Evolutionary conservation across 805 yeast species (phyloP).

Genomic region (Candida cerambycidarum): DNA sequence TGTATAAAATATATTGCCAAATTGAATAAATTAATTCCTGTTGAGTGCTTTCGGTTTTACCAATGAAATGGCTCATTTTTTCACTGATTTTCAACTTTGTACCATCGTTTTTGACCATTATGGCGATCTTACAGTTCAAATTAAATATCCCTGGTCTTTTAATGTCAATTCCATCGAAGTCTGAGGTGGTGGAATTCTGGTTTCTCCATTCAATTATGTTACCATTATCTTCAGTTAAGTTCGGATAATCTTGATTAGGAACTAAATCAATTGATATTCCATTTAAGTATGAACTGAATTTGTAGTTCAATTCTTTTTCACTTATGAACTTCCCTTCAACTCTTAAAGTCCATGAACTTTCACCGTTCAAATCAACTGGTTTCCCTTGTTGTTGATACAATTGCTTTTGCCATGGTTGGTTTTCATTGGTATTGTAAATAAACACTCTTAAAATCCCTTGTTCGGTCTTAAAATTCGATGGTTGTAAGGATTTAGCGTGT

Average conservation of each 20-base stretch:
- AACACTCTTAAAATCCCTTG: slow-evolving; percentile 73
- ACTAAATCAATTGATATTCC: slow-evolving; percentile 80
- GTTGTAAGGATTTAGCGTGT: slow-evolving; percentile 41
- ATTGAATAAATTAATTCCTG: slow-evolving; percentile 78
- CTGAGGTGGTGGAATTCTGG: slow-evolving; percentile 30
- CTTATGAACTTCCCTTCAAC: slow-evolving; percentile 82
- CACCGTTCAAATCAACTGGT: slow-evolving; percentile 23
- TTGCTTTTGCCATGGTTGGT: slow-evolving; percentile 78
- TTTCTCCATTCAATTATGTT: slow-evolving; percentile 89
- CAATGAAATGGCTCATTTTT: slow-evolving; percentile 66
- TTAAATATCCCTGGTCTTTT: slow-evolving; percentile 66
- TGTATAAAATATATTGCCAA: slow-evolving; percentile 77
- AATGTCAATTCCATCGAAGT: slow-evolving; percentile 86
- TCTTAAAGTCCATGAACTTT: slow-evolving; percentile 77
- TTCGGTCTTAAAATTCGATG: slow-evolving; percentile 37
- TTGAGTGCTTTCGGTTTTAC: slow-evolving; percentile 76
- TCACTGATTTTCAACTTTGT: slow-evolving; percentile 63
- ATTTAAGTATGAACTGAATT: slow-evolving; percentile 77
- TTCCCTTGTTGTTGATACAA: slow-evolving; percentile 24
- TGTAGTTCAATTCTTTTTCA: slow-evolving; percentile 27
- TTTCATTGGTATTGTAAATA: slow-evolving; percentile 76
- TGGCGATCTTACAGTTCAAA: slow-evolving; percentile 65
- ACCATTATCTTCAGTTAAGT: slow-evolving; percentile 27
- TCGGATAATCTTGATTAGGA: slow-evolving; percentile 40
- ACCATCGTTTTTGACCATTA: slow-evolving; percentile 66